These are phyloP conservation scores for Alternaria consortialis DNA, from an alignment of 2,329 filamentous ascomycete genomes.

Conservation along the genomic window DNA sequence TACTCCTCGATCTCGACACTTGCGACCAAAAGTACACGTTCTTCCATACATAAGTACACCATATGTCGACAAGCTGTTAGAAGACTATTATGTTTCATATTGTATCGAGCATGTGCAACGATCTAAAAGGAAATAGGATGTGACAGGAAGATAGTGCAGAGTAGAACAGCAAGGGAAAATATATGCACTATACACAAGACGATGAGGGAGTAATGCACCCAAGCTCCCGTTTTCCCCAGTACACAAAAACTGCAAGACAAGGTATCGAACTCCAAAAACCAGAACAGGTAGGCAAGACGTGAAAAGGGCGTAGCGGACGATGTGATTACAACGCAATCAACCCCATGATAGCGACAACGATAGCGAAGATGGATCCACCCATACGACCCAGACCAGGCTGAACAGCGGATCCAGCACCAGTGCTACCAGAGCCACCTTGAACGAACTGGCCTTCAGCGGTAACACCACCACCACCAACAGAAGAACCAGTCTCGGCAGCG, in stretches of 20 bases:
- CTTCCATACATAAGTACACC: too few species aligned
- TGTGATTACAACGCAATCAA: constrained; percentile 40
- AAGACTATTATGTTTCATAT: neutral
- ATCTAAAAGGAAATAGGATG: neutral
- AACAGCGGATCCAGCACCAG: constrained; percentile 27
- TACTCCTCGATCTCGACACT: neutral
- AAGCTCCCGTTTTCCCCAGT: neutral
- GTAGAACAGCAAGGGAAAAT: neutral
- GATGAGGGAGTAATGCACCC: neutral
- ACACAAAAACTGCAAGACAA: constrained; percentile 1
- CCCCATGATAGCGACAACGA: constrained; percentile 45
- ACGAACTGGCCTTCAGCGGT: constrained; percentile 25
- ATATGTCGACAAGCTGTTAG: neutral
- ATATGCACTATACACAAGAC: constrained; percentile 1
- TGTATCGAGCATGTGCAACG: neutral
- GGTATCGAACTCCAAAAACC: constrained; percentile 1
- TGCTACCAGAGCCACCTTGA: constrained; percentile 28
- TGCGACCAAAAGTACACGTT: neutral
- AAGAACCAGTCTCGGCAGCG: constrained; percentile 12
- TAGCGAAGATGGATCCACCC: constrained; percentile 45
- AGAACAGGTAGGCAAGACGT: neutral
- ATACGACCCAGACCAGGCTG: constrained; percentile 39
- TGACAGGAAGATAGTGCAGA: neutral
- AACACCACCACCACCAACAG: neutral
- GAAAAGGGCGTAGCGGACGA: neutral